phyloP scores from a whole-genome alignment of 805 yeast genomes.

The Lipomyces japonicus region DNA sequence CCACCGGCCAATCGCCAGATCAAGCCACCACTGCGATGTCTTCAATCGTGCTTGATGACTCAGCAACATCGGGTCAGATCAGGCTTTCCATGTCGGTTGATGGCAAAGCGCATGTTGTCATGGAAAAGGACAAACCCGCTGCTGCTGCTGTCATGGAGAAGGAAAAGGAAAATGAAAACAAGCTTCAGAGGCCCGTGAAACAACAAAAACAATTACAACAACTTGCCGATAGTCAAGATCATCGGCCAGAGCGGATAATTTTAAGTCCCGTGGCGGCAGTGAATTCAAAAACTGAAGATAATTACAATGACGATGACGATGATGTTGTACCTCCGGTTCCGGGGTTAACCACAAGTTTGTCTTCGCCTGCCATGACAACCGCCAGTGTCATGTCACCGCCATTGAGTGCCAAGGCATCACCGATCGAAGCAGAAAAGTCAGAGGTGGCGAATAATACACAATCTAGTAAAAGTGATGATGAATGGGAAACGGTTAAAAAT shows the following conservation, averaged over 20 bases:
- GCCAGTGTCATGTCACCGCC: conserved; percentile 1
- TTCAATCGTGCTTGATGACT: background rate
- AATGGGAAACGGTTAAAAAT: conserved; percentile 25
- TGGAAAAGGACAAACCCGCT: conserved; percentile 14
- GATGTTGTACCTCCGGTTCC: background rate
- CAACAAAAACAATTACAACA: no score
- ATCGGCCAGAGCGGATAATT: no score
- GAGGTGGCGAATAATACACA: background rate
- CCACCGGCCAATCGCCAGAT: background rate
- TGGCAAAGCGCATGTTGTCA: conserved; percentile 41
- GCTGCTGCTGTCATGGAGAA: background rate
- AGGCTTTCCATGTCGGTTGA: conserved; percentile 38
- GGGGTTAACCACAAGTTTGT: background rate
- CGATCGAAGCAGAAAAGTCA: background rate
- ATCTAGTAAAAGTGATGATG: background rate
- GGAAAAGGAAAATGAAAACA: conserved; percentile 7
- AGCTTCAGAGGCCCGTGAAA: background rate
- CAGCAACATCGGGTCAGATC: no score
- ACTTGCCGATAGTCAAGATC: no score
- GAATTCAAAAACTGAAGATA: no score
- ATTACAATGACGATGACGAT: no score
- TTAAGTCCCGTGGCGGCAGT: no score
- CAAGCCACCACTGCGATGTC: background rate
- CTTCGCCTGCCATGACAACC: background rate
- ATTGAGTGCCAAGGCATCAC: background rate